Base-by-base conservation (phyloP, 495 filamentous ascomycete species). In the Neurospora sp. region DNA sequence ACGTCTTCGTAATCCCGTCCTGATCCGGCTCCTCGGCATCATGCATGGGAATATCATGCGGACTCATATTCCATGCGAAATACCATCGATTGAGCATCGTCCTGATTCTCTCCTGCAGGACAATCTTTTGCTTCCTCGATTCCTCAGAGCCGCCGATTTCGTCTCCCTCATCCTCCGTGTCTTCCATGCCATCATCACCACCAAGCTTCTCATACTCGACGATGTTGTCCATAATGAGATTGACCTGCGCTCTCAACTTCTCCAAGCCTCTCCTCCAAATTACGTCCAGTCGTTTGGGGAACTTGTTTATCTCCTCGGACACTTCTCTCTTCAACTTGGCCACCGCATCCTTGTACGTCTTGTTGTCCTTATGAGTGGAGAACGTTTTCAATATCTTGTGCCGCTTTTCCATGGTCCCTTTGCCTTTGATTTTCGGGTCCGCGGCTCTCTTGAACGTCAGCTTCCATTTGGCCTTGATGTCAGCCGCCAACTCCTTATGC, bases 151-250 rank as follows among this genome's bases (percentile, higher is more conserved):
- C 23, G 16, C 54, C 27, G 8, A 18, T 1, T 16, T 62, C 54
- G 10, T 4, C 10, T n/a, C 66, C 69, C 10, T 35, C 70, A 10
- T 7, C 46, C 16, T 69, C 69, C 31, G 39, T 12, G 42, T 20
- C 44, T 23, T 23, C 42, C 23, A 69, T 38, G 27, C 27, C 3
- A 23, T 20, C 71, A 11, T 31, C 12, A 8, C 16, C 54, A 66
- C 35, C 35, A 35, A 35, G 35, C 35, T 71, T 54, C 35, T 70
- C 40, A n/a, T 73, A 54, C 38, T 74, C 18, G 12, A 75, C 38
- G 12, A 75, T 72, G 9, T 75, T 75, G 27, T 39, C 37, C 39
- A 75, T 54, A 20, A 75, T 54, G 7, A 75, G 42, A 12, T 48
- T 31, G 1, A 73, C 39, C 41, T 72, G 69, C 0, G 2, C 5